Evolutionary conservation across 1,284 basidiomycete genomes (phyloP), one percentile per base, ranked within the genome.

Genomic region (Laetiporus sulphureus): DNA sequence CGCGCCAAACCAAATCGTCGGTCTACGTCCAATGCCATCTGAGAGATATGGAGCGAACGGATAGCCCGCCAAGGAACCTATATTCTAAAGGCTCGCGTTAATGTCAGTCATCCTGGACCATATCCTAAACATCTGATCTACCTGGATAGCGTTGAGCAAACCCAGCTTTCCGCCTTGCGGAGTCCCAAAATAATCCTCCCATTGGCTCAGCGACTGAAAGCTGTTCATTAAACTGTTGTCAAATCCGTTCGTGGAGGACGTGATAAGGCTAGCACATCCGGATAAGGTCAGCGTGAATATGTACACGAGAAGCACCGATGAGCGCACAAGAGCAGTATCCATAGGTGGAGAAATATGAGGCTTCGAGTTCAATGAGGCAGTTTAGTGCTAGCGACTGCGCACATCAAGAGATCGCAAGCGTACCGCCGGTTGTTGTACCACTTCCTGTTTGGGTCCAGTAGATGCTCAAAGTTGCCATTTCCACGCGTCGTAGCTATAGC

Each of bases 201-300:
- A 87, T 48, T 79, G 75, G 19, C 52, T 44, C 47, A 85, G 67
- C 35, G 73, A 75, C 57, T 86, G 83, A 34, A 87, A 67, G 56
- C 79, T 80, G 59, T 85, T 86, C 82, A 85, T 82, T 74, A 85
- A 77, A 60, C 72, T 77, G 46, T 80, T 81, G 59, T 87, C 84
- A 59, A 80, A 88, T 42, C 83, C 83, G 58, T 82, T 84, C 41
- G 79, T 83, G 8, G 81, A 83, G 11, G 83, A 83, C 10, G 83
- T 84, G 57, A 85, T 83, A 44, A 86, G 73, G 36, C 79, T 81
- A 45, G 18, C n/a, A n/a, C n/a, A n/a, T n/a, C n/a, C n/a, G n/a
- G n/a, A n/a, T n/a, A n/a, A n/a, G n/a, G n/a, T n/a, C n/a, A n/a
- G n/a, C n/a, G n/a, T n/a, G n/a, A n/a, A n/a, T n/a, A n/a, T n/a